Base-by-base conservation (phyloP, 2,329 filamentous ascomycete species). In the Ilyonectria mors-panacis region DNA sequence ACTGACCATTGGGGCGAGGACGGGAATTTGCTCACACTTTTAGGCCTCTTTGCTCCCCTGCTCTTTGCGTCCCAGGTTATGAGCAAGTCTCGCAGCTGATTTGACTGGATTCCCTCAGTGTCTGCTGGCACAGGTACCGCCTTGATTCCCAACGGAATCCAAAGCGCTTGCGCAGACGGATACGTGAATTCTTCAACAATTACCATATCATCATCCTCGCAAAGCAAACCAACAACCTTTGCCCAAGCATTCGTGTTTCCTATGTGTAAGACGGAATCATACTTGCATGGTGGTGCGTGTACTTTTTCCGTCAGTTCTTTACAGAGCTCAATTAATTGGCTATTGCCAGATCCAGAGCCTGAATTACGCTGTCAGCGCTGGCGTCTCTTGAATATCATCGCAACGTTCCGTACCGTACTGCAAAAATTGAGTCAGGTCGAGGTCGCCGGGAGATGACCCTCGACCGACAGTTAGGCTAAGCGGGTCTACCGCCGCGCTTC, bases 181-280 rank as follows among this genome's bases (percentile, higher is more conserved):
- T 79, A 79, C 0, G 77, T 78, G 37, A 71, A 77, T 28, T 77
- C 71, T 56, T 79, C 77, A 6, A 72, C 67, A 3, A 79, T 67
- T n/a, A 79, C 75, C 26, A 61, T 70, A 50, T 79, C 77, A 26
- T 68, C 69, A 10, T 74, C 63, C 44, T 79, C 77, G 51, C 73
- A 77, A 3, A 78, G 68, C 28, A 79, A 57, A 0, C 73, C 73
- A 4, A 78, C 77, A 1, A 78, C 70, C 45, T 79, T 79, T 30
- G 69, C 57, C 77, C 76, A 79, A 9, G 76, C 77, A 60, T 78
- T 77, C 2, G 76, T 79, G 57, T 79, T 79, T 19, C 77, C 77
- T 1, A 73, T 64, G 28, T 78, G 73, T 33, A 78, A 63, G 2
- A 79, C 59, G 33, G 69, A 68, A 9, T 78, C 70, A 60, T 70